Base-by-base conservation (phyloP, 768 basidiomycete genomes). In the Phylloporus sp. region DNA sequence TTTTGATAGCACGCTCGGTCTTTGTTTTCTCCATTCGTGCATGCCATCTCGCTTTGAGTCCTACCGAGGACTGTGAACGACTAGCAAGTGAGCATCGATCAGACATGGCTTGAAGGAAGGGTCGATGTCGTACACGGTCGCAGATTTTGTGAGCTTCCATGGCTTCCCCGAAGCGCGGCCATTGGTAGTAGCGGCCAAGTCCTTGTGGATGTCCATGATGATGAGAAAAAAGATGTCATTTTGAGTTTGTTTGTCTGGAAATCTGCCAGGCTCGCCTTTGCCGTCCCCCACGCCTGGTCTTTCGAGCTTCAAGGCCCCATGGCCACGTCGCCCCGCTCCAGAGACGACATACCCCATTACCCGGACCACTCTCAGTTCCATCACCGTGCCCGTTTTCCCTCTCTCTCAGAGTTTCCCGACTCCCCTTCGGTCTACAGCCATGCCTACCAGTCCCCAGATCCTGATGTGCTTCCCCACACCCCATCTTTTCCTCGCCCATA, bases 361-460 rank as follows among this genome's bases (percentile, higher is more conserved):
- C 76, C 81, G 56, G 81, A 81, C 70, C 77, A 20, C 11, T 38
- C 79, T 61, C 78, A 39, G 27, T 45, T n/a, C 7, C 52, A 20
- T 34, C 18, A 38, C 39, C 71, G 71, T 66, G 70, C 69, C 65
- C 79, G 76, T 45, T 77, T 78, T 59, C 77, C 80, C 43, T 75
- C 83, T 49, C 64, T 78, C 59, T 77, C 84, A 22, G 77, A 85
- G 57, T 76, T 75, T 47, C 75, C 80, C 38, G 85, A 88, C 68
- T 79, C 85, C 48, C 84, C 84, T 58, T 88, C 86, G 44, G 71
- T 86, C 57, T 87, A 88, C 65, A 84, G 79, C 64, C 79, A 73
- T 56, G 60, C 79, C 50, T 76, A 79, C 64, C 80, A 80, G 64
- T 82, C 84, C 31, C 81, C 84, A 24, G 71, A 68, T 49, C 68